These are phyloP conservation scores for Colletotrichum lentis DNA, from an alignment of 2,329 filamentous ascomycete genomes.

Conservation along the genomic window DNA sequence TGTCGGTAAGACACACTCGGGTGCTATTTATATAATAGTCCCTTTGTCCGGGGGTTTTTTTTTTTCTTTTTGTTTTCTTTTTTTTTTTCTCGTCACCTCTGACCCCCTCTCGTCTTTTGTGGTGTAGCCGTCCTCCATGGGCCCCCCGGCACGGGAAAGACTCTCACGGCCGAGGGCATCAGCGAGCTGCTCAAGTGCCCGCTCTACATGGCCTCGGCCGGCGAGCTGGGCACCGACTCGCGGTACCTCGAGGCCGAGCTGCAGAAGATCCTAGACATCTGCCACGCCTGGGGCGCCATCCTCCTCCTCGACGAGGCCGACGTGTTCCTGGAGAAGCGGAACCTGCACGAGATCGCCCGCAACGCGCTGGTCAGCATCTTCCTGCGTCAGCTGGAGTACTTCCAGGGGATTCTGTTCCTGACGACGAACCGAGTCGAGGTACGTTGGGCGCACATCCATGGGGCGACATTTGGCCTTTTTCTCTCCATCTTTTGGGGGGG, in stretches of 20 bases:
- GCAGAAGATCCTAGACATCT: conserved; percentile 85
- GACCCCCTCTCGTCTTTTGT: no score
- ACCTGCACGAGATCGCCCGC: conserved; percentile 82
- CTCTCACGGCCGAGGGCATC: conserved; percentile 31
- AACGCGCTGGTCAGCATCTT: conserved; percentile 90
- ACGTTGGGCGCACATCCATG: not conserved
- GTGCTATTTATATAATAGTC: no score
- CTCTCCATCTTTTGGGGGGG: no score
- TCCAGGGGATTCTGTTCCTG: conserved; percentile 88
- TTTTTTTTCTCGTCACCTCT: not conserved
- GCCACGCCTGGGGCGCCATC: conserved; percentile 86
- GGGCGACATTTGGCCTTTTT: no score
- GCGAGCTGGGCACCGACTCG: conserved; percentile 66
- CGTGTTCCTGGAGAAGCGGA: conserved; percentile 83
- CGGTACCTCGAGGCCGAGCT: conserved; percentile 77
- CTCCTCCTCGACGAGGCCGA: conserved; percentile 87
- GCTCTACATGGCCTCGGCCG: conserved; percentile 32
- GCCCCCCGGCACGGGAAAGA: conserved; percentile 82
- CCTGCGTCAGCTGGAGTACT: conserved; percentile 86
- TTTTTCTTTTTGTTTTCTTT: no score
- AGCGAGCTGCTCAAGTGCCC: conserved; percentile 33
- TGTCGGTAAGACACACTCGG: conserved; percentile 64
- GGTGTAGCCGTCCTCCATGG: conserved; percentile 76
- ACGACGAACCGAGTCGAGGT: conserved; percentile 83
- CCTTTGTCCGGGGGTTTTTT: no score